Conservation (phyloP, 805 yeast genomes). For the Nakazawaea anatomiae region DNA sequence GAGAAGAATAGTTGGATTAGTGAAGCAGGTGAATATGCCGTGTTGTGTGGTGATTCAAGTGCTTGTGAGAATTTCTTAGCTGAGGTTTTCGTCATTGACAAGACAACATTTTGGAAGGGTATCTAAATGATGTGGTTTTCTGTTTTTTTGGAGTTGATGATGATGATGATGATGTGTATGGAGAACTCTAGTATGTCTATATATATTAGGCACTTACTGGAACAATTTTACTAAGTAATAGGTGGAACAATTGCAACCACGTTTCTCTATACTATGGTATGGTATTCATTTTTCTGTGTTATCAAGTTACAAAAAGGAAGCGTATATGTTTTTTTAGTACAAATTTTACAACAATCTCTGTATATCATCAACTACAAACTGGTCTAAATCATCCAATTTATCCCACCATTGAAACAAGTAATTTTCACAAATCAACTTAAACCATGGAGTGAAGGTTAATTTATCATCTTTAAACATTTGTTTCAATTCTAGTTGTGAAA, state of each 20-base stretch:
- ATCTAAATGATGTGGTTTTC: slow-evolving; percentile 18
- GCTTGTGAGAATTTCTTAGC: slow-evolving; percentile 3
- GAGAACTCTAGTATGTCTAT: no score
- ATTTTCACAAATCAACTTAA: slow-evolving; percentile 88
- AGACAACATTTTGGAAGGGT: slow-evolving; percentile 12
- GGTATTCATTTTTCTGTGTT: no score
- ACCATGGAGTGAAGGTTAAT: slow-evolving; percentile 94
- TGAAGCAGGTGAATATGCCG: slow-evolving; percentile 45
- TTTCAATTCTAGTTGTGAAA: slow-evolving; percentile 58
- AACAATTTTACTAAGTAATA: no score
- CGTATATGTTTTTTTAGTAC: slow-evolving; percentile 15
- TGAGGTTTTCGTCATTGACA: slow-evolving; percentile 1
- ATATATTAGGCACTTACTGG: no score
- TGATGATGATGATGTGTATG: no score
- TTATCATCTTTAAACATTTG: slow-evolving; percentile 63
- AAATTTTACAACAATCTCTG: slow-evolving; percentile 36
- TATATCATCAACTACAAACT: slow-evolving; percentile 38
- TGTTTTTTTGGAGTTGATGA: no score
- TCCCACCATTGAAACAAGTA: slow-evolving; percentile 95
- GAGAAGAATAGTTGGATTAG: slow-evolving; percentile 42
- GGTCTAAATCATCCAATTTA: slow-evolving; percentile 51
- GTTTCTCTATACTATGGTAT: no score
- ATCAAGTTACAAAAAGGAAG: not conserved
- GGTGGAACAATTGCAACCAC: no score
- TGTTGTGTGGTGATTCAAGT: slow-evolving; percentile 36